Evolutionary conservation across 257 asterid genomes (phyloP), one percentile per base, ranked within the genome.

Genomic region (Schizonepeta tenuifolia): DNA sequence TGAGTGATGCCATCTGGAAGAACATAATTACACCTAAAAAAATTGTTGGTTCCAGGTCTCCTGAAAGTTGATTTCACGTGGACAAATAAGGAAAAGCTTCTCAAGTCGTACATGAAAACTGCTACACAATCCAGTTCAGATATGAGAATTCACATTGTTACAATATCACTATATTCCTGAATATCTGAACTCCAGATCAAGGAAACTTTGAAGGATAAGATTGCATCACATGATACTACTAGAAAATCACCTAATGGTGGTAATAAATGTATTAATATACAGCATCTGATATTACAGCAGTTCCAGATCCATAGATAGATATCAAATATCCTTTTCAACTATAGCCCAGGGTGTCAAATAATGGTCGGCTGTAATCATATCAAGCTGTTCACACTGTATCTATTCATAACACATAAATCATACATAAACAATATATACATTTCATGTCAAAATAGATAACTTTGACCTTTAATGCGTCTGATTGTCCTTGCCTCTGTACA

Each of bases 1-100:
- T 86, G 74, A 40, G 90, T 87, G 80, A 94, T 74, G 60, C 99
- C 99, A 71, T 94, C 99, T 71, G 97, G 98, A 60, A 94, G 96
- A 61, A 94, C 98, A 28, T 91, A 94, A 51, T 88, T 87, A 77
- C 97, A 88, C 84, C 86, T 84, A 75, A 91, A 87, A 66, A 81
- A 41, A 78, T 94, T 94, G 78, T 81, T 92, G 47, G 43, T 88
- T 71, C 98, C 97, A 41, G 81, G 78, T 72, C 77, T 87, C 91
- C 97, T 93, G 93, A 46, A 76, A 78, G 28, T 41, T 80, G n/a
- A 75, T 72, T 69, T 50, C 56, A 72, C 55, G 15, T 9, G 59
- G 11, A 72, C 53, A 18, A 71, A 69, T 51, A 35, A 31, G 59
- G 31, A 71, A 59, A 71, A 74, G 43, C 22, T 24, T 64, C 67